These are phyloP conservation scores for Aeschynomene evenia DNA, from an alignment of 306 rosid species.

Conservation along the genomic window DNA sequence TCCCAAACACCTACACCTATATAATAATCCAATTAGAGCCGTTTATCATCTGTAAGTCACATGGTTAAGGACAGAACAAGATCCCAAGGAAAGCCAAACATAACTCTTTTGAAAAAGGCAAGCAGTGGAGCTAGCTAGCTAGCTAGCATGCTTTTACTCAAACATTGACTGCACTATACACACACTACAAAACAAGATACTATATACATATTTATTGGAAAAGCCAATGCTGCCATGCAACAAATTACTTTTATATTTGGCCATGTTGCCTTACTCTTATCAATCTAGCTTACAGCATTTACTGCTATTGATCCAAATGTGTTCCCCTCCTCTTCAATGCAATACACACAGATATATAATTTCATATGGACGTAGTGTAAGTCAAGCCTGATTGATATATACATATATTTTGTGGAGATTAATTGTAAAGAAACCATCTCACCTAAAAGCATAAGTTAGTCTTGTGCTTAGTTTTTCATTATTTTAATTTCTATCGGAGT, in stretches of 20 bases:
- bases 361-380: too few relatives aligned
- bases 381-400: too few relatives aligned
- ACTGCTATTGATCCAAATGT: neutral
- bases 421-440: too few relatives aligned
- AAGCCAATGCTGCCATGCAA: neutral
- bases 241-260: neutral
- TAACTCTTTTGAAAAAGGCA: constrained; percentile 17
- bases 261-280: neutral
- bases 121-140: constrained; percentile 14
- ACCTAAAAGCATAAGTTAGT: too few relatives aligned
- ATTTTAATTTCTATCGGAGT: too few relatives aligned
- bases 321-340: too few relatives aligned
- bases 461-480: too few relatives aligned
- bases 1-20: constrained; percentile 19
- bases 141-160: neutral
- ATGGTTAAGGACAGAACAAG: constrained; percentile 30
- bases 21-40: constrained; percentile 17
- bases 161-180: neutral
- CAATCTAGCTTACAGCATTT: neutral
- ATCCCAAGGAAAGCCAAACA: constrained; percentile 38
- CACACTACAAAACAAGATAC: too few relatives aligned
- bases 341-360: too few relatives aligned
- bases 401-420: neutral
- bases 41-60: constrained; percentile 30
- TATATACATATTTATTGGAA: neutral